Evolutionary conservation across 1,139 yeast species (phyloP), one percentile per base, ranked within the genome.

Genomic region (Sugiyamaella xylanicola): DNA sequence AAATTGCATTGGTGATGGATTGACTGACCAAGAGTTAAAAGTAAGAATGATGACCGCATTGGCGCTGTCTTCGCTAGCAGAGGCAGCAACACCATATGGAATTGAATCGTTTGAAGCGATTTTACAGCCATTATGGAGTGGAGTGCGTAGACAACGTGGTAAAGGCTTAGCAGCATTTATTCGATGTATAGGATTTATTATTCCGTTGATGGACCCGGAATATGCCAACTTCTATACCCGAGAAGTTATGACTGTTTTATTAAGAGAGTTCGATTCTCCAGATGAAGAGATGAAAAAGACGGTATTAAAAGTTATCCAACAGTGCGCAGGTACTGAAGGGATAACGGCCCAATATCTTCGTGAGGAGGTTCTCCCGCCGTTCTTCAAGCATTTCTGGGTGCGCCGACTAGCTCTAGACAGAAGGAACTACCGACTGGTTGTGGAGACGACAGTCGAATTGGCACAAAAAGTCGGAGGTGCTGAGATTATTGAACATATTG

Each of bases 221-320:
- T 86, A 88, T 67, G 85, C 93, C 0, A 82, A 84, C 57, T 87
- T 84, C 66, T 91, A 90, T 65, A 83, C 97, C 0, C 78, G 79
- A 46, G 96, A 89, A 65, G 78, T 91, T 2, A 80, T 90, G 76
- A 74, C 74, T 21, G 78, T 90, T 17, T 74, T 91, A 11, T 69
- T 84, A 2, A 76, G 95, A 55, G 96, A 92, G 68, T 88, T 90
- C 65, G 72, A 77, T 40, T 82, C 96, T 0, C 92, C 95, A 0
- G 97, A 91, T 66, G 96, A 89, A 60, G 97, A 92, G 55, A 87
- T 93, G 95, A 84, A 83, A 64, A 81, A 81, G 60, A 81, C 93
- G 0, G 86, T 92, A 2, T 72, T 93, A 53, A 74, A 74, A 36
- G 85, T 83, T 7, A 72, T 85, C 15, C 85, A 81, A 58, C 85